Percentiles rank a stretch among this genome's conserved stretches.
These are phyloP conservation scores for Apiospora malaysiana DNA, from an alignment of 2,329 filamentous ascomycete species.

Conservation along the genomic window DNA sequence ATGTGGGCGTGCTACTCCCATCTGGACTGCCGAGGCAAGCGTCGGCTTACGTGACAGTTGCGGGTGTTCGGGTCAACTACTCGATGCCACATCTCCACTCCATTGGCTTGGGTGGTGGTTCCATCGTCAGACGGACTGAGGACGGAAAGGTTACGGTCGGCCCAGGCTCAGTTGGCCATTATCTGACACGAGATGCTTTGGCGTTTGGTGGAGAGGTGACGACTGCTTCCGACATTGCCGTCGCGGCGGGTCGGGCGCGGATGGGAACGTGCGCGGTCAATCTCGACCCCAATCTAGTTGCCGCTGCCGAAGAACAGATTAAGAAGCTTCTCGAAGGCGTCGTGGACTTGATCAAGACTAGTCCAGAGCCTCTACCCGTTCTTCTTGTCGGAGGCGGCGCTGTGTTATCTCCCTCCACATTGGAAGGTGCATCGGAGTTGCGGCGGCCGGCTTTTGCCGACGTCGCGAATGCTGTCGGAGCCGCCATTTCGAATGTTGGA, in stretches of 20 bases:
- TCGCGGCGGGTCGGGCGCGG: conserved; percentile 36
- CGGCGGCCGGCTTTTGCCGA: conserved; percentile 58
- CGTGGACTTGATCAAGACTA: conserved; percentile 66
- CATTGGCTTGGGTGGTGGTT: conserved; percentile 63
- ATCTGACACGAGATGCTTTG: conserved; percentile 55
- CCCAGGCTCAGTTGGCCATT: conserved; percentile 63
- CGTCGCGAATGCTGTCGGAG: conserved; percentile 68
- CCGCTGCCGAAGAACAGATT: conserved; percentile 46
- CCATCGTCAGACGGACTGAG: conserved; percentile 49
- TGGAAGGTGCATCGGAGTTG: conserved; percentile 58
- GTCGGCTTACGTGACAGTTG: conserved; percentile 63
- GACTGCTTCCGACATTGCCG: conserved; percentile 62
- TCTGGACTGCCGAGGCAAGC: conserved; percentile 67
- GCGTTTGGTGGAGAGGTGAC: conserved; percentile 60
- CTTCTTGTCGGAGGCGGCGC: conserved; percentile 66
- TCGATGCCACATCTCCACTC: conserved; percentile 59
- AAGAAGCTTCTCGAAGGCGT: conserved; percentile 59
- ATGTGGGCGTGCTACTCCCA: conserved; percentile 62
- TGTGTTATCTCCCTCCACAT: conserved; percentile 56
- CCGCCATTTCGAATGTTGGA: conserved; percentile 53
- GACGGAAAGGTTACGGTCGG: conserved; percentile 52
- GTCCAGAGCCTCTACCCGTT: conserved; percentile 58
- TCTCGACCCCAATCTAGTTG: conserved; percentile 42
- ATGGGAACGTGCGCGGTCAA: conserved; percentile 44
- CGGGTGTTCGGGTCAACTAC: conserved; percentile 66